Conservation (phyloP, 768 basidiomycete species). For the Lanmaoa rubissima region DNA sequence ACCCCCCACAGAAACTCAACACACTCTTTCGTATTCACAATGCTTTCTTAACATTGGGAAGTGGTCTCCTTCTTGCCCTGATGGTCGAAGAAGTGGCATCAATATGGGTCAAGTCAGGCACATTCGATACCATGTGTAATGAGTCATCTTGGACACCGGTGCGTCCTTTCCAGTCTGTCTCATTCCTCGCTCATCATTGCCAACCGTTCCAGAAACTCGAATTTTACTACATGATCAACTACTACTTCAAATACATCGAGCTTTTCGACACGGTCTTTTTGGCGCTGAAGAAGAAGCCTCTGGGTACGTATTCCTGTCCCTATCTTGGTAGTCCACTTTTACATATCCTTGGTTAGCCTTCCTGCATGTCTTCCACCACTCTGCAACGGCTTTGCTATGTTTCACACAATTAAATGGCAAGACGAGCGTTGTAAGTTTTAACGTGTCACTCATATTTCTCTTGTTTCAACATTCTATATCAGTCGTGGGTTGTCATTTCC, state of each 20-base stretch:
- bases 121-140: constrained; percentile 78
- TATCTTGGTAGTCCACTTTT: neutral
- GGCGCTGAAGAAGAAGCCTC: constrained; percentile 95
- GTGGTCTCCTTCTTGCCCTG: constrained; percentile 77
- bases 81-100: constrained; percentile 93
- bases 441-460: neutral
- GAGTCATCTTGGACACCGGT: constrained; percentile 84
- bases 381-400: constrained; percentile 94
- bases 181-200: constrained; percentile 1
- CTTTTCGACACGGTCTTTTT: constrained; percentile 96
- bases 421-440: constrained; percentile 80
- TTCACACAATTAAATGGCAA: constrained; percentile 92
- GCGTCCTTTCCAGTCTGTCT: constrained; percentile 32
- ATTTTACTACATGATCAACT: constrained; percentile 98
- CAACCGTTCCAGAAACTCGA: constrained; percentile 65
- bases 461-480: constrained; percentile 4
- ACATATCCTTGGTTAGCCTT: constrained; percentile 57
- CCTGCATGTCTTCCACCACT: constrained; percentile 98
- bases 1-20: constrained; percentile 71
- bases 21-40: constrained; percentile 90
- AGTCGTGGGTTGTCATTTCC: constrained; percentile 96
- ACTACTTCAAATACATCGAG: constrained; percentile 98
- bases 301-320: constrained; percentile 54
- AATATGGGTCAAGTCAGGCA: constrained; percentile 65
- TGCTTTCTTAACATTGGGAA: constrained; percentile 80